A percentile compares a stretch with the other conserved stretches of the same genome.
Conservation (phyloP, 1,284 basidiomycete genomes). For the Irpex lacteus region DNA sequence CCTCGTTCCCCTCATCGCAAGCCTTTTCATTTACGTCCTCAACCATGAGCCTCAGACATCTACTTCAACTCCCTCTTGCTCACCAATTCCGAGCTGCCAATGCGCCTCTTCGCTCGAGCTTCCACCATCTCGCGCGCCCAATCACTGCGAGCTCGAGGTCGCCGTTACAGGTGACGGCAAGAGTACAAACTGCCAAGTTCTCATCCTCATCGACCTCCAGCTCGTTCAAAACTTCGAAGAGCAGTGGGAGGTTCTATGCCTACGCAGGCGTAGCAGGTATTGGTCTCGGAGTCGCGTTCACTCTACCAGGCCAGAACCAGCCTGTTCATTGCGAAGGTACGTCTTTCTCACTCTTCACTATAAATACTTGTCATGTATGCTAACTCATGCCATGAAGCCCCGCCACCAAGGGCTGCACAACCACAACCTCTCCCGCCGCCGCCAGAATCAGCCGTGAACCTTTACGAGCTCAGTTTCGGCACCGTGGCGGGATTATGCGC, state of each 20-base stretch:
- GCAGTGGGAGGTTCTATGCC: constrained; percentile 7
- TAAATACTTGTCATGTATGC: background rate
- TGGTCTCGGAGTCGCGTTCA: constrained; percentile 26
- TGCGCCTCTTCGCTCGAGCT: background rate
- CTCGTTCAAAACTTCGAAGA: background rate
- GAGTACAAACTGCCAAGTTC: background rate
- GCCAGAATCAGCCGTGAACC: constrained; percentile 67
- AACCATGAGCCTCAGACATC: background rate
- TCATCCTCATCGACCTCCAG: background rate
- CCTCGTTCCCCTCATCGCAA: background rate
- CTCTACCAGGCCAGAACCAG: constrained; percentile 13
- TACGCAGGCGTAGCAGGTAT: constrained; percentile 21
- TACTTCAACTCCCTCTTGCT: background rate
- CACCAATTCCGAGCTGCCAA: background rate
- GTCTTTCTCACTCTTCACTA: constrained; percentile 9
- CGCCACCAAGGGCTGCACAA: constrained; percentile 1
- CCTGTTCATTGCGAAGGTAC: constrained; percentile 33
- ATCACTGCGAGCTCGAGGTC: background rate
- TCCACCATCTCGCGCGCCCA: background rate
- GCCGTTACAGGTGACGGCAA: background rate
- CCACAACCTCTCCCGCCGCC: constrained; percentile 34
- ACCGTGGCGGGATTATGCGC: constrained; percentile 86
- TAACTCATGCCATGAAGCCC: background rate
- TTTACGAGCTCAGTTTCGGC: constrained; percentile 88
- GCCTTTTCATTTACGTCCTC: background rate